A percentile compares a stretch with the other conserved stretches of the same genome.
Conservation (phyloP, 306 rosid genomes). For the Datisca glomerata region DNA sequence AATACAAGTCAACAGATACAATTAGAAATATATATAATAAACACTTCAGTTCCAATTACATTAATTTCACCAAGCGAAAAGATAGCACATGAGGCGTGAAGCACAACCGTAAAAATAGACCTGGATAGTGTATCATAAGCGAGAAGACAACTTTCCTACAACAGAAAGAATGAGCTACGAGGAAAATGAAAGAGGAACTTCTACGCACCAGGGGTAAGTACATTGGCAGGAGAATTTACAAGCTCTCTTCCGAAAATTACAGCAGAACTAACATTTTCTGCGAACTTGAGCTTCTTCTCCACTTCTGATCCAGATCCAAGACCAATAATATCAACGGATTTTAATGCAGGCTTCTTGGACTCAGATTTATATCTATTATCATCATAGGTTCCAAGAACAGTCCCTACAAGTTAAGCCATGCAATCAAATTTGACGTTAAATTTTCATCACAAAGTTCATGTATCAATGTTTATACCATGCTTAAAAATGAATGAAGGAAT, state of each 20-base stretch:
- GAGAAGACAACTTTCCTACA: too few species aligned
- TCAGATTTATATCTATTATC: slow-evolving; percentile 74
- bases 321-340: slow-evolving; percentile 74
- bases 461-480: neutral
- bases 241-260: slow-evolving; percentile 85
- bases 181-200: slow-evolving; percentile 3
- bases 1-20: slow-evolving; percentile 17
- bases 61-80: too few species aligned
- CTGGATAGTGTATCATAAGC: too few species aligned
- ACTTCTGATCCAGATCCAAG: slow-evolving; percentile 77
- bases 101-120: too few species aligned
- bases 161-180: too few species aligned
- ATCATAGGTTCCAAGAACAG: slow-evolving; percentile 71
- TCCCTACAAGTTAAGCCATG: slow-evolving; percentile 35
- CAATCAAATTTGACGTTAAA: slow-evolving; percentile 6
- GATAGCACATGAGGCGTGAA: too few species aligned
- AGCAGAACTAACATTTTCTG: slow-evolving; percentile 68
- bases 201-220: slow-evolving; percentile 85
- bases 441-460: slow-evolving; percentile 4
- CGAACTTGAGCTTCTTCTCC: slow-evolving; percentile 79
- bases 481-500: slow-evolving; percentile 6
- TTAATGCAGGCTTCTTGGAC: slow-evolving; percentile 57
- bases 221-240: slow-evolving; percentile 94
- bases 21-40: too few species aligned
- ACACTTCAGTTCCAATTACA: too few species aligned